These are phyloP conservation scores for Erucastrum elatum DNA, from an alignment of 345 rosid species.

Conservation along the genomic window DNA sequence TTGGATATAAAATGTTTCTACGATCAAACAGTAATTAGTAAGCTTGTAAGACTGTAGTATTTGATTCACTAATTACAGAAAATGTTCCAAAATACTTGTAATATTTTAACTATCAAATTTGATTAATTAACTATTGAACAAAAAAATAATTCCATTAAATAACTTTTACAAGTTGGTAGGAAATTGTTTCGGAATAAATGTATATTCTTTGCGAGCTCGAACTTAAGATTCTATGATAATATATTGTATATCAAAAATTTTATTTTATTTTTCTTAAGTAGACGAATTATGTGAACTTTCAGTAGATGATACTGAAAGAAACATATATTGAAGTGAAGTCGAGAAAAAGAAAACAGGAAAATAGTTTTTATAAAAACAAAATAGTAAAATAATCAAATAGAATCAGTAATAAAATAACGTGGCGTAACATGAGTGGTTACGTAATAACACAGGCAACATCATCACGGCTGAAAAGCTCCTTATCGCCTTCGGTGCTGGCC, in stretches of 20 bases:
- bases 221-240: neutral
- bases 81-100: neutral
- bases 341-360: neutral
- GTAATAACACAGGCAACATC: slow-evolving; percentile 42
- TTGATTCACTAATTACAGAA: neutral
- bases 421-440: slow-evolving; percentile 45
- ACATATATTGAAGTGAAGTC: neutral
- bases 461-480: slow-evolving; percentile 32
- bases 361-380: neutral
- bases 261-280: neutral
- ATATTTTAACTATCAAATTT: neutral
- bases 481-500: slow-evolving; percentile 39
- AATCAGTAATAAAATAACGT: slow-evolving; percentile 33
- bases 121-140: neutral
- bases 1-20: neutral
- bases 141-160: neutral
- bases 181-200: neutral
- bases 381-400: neutral
- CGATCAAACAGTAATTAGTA: neutral
- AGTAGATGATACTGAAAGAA: neutral
- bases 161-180: neutral
- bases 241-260: neutral
- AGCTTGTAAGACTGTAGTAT: neutral
- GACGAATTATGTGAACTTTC: neutral
- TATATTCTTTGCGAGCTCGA: neutral